Evolutionary conservation across 495 filamentous ascomycete genomes (phyloP), one percentile per base, ranked within the genome.

Genomic region (Aspergillus avenaceus): DNA sequence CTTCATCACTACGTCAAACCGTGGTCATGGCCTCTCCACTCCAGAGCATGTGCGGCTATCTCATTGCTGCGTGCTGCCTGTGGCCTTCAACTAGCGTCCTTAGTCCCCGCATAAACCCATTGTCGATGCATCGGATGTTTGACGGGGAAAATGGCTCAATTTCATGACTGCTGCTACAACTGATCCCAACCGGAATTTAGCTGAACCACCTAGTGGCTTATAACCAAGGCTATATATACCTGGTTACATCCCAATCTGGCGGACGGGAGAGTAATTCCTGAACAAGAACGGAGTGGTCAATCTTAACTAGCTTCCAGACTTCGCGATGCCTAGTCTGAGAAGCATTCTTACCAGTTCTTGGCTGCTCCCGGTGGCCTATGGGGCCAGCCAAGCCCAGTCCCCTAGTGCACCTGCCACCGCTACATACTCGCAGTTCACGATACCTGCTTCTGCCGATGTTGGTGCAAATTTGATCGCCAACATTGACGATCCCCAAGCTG

Each of bases 401-500:
- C 16, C 49, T 23, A 59, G 45, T 34, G 38, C 50, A n/a, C 45
- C 55, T 11, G 18, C 53, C 0, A 45, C 41, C 26, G 52, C 65
- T 8, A 40, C 54, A 34, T 55, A 53, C 23, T 42, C 60, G 2
- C 65, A 76, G 11, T 84, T 78, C 63, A 83, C 80, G 2, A 70
- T 87, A 7, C 84, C 85, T 7, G 69, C 81, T 12, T 59, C 63
- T 29, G 80, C 76, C 7, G 78, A 84, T 50, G 47, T 65, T 28
- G 86, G 86, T 31, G 75, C 65, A 16, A 69, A 74, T 14, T 52
- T 90, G 27, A 65, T 90, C 22, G 85, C 89, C 28, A 73, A 90
- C 58, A 79, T 91, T 59, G 56, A 82, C 34, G 87, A 91, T 54
- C 83, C 87, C 8, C 40, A 86, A 27, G 88, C 89, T 13, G 69